A percentile compares a stretch with the other conserved stretches of the same genome.
Evolutionary conservation across 1,284 basidiomycete species (phyloP).

Genomic region (Wallemia hederae): DNA sequence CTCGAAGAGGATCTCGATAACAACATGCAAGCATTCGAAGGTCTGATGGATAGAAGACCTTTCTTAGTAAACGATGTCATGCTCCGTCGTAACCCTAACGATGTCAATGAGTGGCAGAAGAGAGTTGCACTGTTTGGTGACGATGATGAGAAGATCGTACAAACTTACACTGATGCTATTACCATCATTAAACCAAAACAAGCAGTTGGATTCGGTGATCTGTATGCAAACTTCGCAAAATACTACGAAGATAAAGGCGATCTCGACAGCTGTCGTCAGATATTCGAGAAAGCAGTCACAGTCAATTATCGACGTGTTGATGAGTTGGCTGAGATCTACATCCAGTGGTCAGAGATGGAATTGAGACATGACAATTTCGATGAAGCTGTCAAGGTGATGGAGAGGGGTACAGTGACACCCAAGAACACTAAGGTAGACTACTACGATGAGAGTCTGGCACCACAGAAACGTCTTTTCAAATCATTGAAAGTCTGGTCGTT

Average conservation of each 20-base stretch:
- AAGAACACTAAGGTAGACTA: constrained; percentile 74
- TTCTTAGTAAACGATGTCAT: constrained; percentile 93
- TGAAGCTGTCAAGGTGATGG: constrained; percentile 78
- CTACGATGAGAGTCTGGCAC: constrained; percentile 70
- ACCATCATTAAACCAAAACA: constrained; percentile 73
- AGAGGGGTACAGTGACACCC: constrained; percentile 67
- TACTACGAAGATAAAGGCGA: constrained; percentile 94
- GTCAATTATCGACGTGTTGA: constrained; percentile 86
- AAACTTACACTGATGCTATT: constrained; percentile 69
- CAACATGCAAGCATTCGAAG: constrained; percentile 79
- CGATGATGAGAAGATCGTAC: constrained; percentile 75
- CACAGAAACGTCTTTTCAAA: constrained; percentile 79
- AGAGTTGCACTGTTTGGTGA: constrained; percentile 75
- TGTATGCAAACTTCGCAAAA: constrained; percentile 86
- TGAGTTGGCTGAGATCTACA: constrained; percentile 95
- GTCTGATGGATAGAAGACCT: constrained; percentile 74
- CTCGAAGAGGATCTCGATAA: constrained; percentile 61
- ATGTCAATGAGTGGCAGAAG: constrained; percentile 99
- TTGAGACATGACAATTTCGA: constrained; percentile 86
- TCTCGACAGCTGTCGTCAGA: constrained; percentile 57
- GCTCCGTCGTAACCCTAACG: constrained; percentile 75
- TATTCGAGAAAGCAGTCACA: constrained; percentile 69
- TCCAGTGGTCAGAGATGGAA: constrained; percentile 97
- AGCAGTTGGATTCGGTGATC: constrained; percentile 61
- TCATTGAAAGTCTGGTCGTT: constrained; percentile 97